Evolutionary conservation across 169 alveolate species (phyloP).

Genomic region (Eimeria maxima): DNA sequence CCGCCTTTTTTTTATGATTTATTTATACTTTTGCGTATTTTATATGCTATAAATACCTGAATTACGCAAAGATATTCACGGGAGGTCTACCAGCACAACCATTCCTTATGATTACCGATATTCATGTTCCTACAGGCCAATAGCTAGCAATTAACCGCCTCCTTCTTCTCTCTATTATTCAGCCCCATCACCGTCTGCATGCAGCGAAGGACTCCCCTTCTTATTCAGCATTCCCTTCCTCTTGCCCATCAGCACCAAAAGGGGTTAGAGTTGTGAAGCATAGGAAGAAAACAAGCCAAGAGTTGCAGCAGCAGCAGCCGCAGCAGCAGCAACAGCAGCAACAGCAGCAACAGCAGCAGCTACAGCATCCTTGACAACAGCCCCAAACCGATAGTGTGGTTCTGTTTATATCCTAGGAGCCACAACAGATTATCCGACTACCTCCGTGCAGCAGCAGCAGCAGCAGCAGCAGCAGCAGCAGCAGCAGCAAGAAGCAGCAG

Average conservation of each 20-base stretch:
- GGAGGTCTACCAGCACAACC: not conserved
- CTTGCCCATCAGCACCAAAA: not conserved
- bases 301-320: no score
- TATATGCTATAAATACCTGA: not conserved
- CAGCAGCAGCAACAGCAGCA: not conserved
- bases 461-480: no score
- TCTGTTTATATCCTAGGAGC: no score
- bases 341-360: not conserved
- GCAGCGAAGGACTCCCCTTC: not conserved
- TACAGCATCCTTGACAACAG: not conserved
- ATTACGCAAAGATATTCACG: not conserved
- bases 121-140: not conserved
- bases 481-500: no score
- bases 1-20: not conserved
- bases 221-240: not conserved
- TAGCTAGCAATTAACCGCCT: no score
- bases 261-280: not conserved
- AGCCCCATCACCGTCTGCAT: not conserved
- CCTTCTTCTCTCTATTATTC: not conserved
- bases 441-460: no score
- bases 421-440: no score
- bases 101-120: not conserved
- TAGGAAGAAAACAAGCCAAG: not conserved
- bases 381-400: no score
- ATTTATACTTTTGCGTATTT: not conserved